Conservation (phyloP, 192 early-diverging fungal genomes). For the Glomus cerebriforme region DNA sequence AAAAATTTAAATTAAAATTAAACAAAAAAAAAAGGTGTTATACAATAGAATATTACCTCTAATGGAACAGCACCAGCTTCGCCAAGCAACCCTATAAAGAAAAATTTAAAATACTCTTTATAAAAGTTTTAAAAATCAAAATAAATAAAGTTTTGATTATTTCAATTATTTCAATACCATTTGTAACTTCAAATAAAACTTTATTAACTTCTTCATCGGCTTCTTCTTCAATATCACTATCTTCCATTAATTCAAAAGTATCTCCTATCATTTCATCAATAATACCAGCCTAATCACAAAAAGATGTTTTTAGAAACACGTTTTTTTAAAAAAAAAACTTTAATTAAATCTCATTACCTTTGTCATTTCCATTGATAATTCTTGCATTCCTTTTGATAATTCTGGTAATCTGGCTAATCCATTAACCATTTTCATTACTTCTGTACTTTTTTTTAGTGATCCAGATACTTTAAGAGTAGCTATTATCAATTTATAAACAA, state of each 20-base stretch:
- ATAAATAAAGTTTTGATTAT: neutral
- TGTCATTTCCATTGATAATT: slow-evolving; percentile 97
- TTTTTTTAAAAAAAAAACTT: too few relatives aligned
- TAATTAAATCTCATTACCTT: slow-evolving; percentile 75
- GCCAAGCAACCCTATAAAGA: slow-evolving; percentile 51
- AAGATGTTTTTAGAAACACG: too few relatives aligned
- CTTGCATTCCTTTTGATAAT: slow-evolving; percentile 80
- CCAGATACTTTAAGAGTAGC: slow-evolving; percentile 89
- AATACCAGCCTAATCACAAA: slow-evolving; percentile 76
- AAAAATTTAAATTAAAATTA: neutral
- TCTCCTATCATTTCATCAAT: slow-evolving; percentile 97
- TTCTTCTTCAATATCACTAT: slow-evolving; percentile 91
- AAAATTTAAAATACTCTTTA: neutral
- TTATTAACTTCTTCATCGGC: slow-evolving; percentile 93
- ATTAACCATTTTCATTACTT: slow-evolving; percentile 93
- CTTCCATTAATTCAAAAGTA: slow-evolving; percentile 82
- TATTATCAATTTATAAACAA: slow-evolving; percentile 34
- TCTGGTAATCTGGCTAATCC: slow-evolving; percentile 83
- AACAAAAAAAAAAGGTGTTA: neutral
- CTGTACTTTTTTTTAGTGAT: slow-evolving; percentile 79
- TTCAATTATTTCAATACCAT: slow-evolving; percentile 55
- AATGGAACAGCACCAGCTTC: slow-evolving; percentile 59
- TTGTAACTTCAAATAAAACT: slow-evolving; percentile 85
- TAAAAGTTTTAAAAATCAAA: neutral
- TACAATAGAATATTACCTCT: slow-evolving; percentile 37